Evolutionary conservation across 176 grass and related monocot species (phyloP).

Genomic region (Paspalum vaginatum): DNA sequence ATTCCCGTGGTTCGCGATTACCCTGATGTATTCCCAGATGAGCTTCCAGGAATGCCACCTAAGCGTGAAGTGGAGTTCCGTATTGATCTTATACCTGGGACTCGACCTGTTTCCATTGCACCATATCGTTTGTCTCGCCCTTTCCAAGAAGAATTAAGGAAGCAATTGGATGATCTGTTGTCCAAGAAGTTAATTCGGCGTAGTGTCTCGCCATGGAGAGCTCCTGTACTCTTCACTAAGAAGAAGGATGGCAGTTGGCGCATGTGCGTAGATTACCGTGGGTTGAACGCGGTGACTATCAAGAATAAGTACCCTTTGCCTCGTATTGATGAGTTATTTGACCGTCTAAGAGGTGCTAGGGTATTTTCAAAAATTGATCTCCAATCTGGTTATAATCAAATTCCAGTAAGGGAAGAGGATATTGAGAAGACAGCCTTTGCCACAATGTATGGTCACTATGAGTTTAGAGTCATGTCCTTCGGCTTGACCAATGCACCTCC

Average conservation of each 20-base stretch:
- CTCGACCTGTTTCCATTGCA: not conserved
- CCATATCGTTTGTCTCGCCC: not conserved
- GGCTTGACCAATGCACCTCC: not conserved
- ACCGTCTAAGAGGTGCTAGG: not conserved
- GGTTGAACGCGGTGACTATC: not conserved
- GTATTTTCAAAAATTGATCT: not conserved
- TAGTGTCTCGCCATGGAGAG: not conserved
- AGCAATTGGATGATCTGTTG: not conserved
- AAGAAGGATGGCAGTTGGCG: not conserved
- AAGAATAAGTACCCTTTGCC: not conserved
- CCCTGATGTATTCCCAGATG: not conserved
- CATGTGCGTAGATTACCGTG: not conserved
- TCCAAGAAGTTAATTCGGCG: not conserved
- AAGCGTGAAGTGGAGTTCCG: not conserved
- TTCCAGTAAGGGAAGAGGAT: not conserved
- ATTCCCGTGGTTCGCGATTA: not conserved
- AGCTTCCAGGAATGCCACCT: not conserved
- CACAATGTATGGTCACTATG: not conserved
- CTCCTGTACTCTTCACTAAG: not conserved
- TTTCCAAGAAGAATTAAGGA: not conserved
- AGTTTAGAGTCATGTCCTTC: not conserved
- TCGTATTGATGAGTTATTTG: not conserved
- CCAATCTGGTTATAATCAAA: not conserved
- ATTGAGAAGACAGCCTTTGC: not conserved
- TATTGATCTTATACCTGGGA: not conserved